These are phyloP conservation scores for Amanita pseudoporphyria DNA, from an alignment of 768 basidiomycete genomes.

Conservation along the genomic window DNA sequence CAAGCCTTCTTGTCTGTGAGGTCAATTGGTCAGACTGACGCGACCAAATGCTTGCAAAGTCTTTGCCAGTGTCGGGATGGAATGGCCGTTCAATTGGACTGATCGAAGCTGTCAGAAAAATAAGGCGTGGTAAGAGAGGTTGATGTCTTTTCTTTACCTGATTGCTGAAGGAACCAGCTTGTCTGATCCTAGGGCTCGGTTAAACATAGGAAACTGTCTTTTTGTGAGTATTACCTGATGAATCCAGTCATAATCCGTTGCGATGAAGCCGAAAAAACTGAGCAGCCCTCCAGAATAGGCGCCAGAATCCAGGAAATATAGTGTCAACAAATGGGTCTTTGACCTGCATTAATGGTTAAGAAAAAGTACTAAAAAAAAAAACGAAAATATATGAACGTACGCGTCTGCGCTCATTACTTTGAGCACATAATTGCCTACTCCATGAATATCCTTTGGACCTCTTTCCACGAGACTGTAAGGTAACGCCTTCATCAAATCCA, in stretches of 20 bases:
- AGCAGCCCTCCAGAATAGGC: constrained; percentile 54
- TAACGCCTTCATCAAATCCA: constrained; percentile 62
- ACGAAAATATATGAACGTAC: constrained; percentile 33
- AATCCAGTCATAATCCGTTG: constrained; percentile 82
- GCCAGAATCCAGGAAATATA: constrained; percentile 90
- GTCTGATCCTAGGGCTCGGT: constrained; percentile 52
- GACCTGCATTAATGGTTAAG: constrained; percentile 39
- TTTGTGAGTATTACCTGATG: constrained; percentile 37
- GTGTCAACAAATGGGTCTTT: constrained; percentile 77
- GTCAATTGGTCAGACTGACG: constrained; percentile 53
- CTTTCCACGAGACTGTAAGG: constrained; percentile 78
- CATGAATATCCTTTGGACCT: constrained; percentile 80
- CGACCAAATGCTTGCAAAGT: constrained; percentile 57
- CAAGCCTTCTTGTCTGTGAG: constrained; percentile 46
- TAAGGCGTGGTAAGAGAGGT: background rate
- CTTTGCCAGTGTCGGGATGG: constrained; percentile 62
- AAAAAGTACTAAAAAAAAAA: background rate
- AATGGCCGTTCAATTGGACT: constrained; percentile 76
- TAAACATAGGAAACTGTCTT: background rate
- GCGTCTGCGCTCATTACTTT: constrained; percentile 79
- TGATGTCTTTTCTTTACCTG: constrained; percentile 26
- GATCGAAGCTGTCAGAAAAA: constrained; percentile 38
- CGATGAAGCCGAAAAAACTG: constrained; percentile 55
- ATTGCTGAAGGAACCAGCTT: constrained; percentile 85
- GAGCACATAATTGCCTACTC: constrained; percentile 86